Percentiles rank a stretch among this genome's conserved stretches.
These are phyloP conservation scores for Oryza punctata DNA, from an alignment of 176 grass and related monocot species.

Conservation along the genomic window DNA sequence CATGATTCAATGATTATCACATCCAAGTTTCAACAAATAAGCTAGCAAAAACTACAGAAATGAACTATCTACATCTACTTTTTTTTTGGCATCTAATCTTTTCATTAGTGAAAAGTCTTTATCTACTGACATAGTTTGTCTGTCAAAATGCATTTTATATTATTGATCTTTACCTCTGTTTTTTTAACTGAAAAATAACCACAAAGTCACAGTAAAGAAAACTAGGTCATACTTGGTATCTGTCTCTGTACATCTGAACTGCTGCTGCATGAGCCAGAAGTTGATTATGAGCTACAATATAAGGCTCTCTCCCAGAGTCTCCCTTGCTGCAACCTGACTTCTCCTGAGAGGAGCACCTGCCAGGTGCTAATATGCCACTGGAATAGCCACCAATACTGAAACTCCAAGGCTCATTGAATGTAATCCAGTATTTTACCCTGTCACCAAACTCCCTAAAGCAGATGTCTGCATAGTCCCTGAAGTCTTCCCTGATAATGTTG, in stretches of 20 bases:
- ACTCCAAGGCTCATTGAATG: constrained; percentile 88
- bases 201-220: constrained; percentile 11
- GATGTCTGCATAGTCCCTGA: constrained; percentile 59
- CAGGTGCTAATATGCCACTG: constrained; percentile 65
- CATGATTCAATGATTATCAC: constrained; percentile 15
- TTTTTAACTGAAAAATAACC: constrained; percentile 1
- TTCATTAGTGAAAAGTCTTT: neutral
- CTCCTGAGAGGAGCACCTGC: constrained; percentile 55
- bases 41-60: constrained; percentile 10
- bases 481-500: constrained; percentile 69
- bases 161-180: constrained; percentile 1
- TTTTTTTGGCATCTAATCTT: neutral
- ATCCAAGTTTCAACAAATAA: constrained; percentile 11
- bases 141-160: constrained; percentile 15
- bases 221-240: constrained; percentile 58
- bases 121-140: neutral
- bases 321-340: constrained; percentile 51
- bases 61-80: neutral
- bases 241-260: constrained; percentile 58
- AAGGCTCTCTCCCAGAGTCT: constrained; percentile 73
- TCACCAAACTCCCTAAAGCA: constrained; percentile 83
- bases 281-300: constrained; percentile 73
- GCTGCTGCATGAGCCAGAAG: constrained; percentile 75
- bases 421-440: constrained; percentile 86
- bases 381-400: constrained; percentile 67